Evolutionary conservation across 192 early-diverging fungal species (phyloP).

Genomic region (Mortierella hygrophila): DNA sequence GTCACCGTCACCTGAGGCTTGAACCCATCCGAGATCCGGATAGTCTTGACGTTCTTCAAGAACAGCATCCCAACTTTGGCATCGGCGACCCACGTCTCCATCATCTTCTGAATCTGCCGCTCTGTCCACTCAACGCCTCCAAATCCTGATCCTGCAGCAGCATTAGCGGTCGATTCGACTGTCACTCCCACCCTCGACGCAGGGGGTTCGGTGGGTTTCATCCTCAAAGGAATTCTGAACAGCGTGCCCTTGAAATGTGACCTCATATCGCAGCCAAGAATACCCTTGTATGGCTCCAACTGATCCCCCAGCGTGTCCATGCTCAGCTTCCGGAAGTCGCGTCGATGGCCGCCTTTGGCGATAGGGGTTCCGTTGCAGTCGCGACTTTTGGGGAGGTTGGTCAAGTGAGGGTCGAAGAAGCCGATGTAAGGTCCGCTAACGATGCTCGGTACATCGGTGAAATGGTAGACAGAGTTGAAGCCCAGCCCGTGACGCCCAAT

Average conservation of each 20-base stretch:
- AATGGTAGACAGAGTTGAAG: constrained; percentile 47
- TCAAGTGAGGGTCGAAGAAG: constrained; percentile 38
- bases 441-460: constrained; percentile 53
- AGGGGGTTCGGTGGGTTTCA: too few relatives aligned
- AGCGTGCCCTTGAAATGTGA: constrained; percentile 41
- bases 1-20: not conserved
- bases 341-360: constrained; percentile 20
- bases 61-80: constrained; percentile 29
- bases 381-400: constrained; percentile 13
- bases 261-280: constrained; percentile 36
- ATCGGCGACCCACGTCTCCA: constrained; percentile 12
- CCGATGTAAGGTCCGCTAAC: constrained; percentile 37
- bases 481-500: constrained; percentile 52
- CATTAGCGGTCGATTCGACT: too few relatives aligned
- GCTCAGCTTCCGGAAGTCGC: constrained; percentile 17
- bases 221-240: constrained; percentile 34
- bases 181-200: too few relatives aligned
- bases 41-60: constrained; percentile 8
- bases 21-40: not conserved
- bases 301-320: constrained; percentile 15
- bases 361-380: not conserved
- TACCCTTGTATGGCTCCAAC: constrained; percentile 18
- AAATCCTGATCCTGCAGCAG: not conserved
- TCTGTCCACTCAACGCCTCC: not conserved
- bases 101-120: not conserved